Evolutionary conservation across 345 rosid genomes (phyloP).

Genomic region (Capsella bursapastoris): DNA sequence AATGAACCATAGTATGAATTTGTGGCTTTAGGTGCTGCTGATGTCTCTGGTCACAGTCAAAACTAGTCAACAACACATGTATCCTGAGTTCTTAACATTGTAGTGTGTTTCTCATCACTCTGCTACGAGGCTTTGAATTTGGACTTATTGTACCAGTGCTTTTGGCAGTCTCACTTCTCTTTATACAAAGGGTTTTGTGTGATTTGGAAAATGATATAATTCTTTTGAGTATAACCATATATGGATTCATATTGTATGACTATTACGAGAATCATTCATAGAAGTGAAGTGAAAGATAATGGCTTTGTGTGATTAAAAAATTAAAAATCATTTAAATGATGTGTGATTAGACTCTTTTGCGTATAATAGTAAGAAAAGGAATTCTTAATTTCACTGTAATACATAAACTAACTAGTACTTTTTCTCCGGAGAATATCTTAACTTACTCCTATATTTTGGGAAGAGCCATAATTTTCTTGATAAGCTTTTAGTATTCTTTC

Average conservation of each 20-base stretch:
- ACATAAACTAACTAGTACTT: background rate
- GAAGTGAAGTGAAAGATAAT: background rate
- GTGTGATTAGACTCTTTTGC: background rate
- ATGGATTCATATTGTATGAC: background rate
- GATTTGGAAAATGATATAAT: background rate
- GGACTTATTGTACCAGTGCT: background rate
- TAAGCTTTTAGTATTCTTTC: background rate
- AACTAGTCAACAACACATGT: conserved; percentile 32
- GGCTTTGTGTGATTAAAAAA: background rate
- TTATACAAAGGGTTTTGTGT: conserved; percentile 5
- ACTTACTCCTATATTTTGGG: conserved; percentile 33
- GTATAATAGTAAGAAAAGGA: background rate
- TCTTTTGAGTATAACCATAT: no score
- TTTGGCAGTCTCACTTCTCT: background rate
- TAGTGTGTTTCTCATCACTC: conserved; percentile 15
- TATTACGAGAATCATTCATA: background rate
- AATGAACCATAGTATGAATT: conserved; percentile 5
- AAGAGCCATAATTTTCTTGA: conserved; percentile 10
- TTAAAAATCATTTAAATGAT: background rate
- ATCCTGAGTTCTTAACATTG: conserved; percentile 2
- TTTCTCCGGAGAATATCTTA: conserved; percentile 29
- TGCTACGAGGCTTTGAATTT: conserved; percentile 23
- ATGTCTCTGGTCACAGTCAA: conserved; percentile 25
- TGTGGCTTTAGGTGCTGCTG: conserved; percentile 35
- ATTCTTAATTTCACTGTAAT: conserved; percentile 5